Evolutionary conservation across 257 asterid genomes (phyloP).

Genomic region (Ophiorrhiza pumila): DNA sequence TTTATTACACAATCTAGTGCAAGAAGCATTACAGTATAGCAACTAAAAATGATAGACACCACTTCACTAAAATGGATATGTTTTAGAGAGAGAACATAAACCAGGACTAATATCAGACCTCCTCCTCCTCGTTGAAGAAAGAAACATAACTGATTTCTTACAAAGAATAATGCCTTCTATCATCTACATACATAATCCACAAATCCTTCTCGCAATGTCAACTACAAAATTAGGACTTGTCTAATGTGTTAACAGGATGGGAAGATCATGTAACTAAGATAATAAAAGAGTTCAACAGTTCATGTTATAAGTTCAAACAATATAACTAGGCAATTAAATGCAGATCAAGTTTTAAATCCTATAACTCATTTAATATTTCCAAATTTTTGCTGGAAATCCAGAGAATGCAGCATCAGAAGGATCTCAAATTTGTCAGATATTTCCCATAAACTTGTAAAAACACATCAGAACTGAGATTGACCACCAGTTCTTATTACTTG

Average conservation of each 20-base stretch:
- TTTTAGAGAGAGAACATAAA: neutral
- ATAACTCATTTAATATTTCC: neutral
- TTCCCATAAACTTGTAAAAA: neutral
- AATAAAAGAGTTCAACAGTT: neutral
- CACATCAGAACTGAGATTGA: neutral
- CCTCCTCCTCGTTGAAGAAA: neutral
- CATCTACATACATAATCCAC: neutral
- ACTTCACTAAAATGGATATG: neutral
- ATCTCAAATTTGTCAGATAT: neutral
- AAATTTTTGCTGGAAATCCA: neutral
- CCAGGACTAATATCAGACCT: neutral
- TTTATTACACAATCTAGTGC: neutral
- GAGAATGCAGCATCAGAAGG: neutral
- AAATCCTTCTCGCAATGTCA: neutral
- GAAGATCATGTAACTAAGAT: neutral
- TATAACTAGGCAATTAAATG: neutral
- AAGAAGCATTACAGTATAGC: neutral
- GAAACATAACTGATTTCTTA: neutral
- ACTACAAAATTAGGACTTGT: neutral
- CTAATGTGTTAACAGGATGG: no score
- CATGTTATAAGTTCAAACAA: neutral
- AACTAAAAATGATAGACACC: neutral
- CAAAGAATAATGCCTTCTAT: neutral
- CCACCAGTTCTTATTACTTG: neutral
- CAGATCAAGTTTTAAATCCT: neutral